Conservation (phyloP, 169 alveolate species). For the Eimeria brunetti region DNA sequence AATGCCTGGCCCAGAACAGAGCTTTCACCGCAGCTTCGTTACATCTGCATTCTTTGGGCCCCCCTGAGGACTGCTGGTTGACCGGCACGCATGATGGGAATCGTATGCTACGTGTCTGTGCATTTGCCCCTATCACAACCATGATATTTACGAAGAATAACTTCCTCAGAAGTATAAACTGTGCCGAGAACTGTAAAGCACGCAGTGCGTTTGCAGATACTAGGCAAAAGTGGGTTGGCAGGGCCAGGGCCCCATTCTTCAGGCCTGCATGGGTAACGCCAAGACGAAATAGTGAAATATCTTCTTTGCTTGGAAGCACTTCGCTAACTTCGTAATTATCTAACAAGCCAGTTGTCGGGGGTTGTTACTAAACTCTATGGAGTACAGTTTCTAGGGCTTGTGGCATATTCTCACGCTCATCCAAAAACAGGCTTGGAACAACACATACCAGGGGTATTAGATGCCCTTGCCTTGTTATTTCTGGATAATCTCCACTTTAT, state of each 20-base stretch:
- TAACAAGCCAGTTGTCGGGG: not conserved
- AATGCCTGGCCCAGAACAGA: not conserved
- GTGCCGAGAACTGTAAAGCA: not conserved
- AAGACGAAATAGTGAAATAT: not conserved
- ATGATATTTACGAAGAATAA: not conserved
- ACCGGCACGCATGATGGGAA: not conserved
- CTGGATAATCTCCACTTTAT: not conserved
- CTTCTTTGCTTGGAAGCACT: not conserved
- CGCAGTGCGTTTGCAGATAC: not conserved
- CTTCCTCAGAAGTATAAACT: not conserved
- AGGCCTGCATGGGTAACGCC: not conserved
- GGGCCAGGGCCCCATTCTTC: not conserved
- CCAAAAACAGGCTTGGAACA: not conserved
- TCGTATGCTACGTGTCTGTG: not conserved
- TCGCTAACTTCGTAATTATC: not conserved
- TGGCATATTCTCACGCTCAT: not conserved
- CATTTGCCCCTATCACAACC: not conserved
- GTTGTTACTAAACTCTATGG: not conserved
- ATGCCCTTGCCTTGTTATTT: not conserved
- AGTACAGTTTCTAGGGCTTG: not conserved
- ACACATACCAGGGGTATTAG: not conserved
- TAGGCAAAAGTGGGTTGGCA: not conserved
- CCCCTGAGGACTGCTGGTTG: not conserved
- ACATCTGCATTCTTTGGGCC: not conserved
- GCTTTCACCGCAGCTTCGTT: not conserved